Conservation (phyloP, 2,329 filamentous ascomycete genomes). For the Alternaria infectoria region DNA sequence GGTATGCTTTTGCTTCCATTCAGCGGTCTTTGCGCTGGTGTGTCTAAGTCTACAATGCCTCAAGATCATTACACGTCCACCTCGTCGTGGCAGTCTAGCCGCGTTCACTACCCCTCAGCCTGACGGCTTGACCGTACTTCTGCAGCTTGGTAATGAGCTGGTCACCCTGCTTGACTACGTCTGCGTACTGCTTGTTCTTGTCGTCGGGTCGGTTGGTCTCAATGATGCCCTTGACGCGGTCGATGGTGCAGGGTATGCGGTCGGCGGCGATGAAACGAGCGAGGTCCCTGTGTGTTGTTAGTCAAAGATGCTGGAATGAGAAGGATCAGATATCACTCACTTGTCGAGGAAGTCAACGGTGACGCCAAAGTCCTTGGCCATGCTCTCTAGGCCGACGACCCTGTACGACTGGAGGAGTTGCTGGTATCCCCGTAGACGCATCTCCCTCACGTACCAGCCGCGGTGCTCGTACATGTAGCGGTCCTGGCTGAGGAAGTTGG, state of each 20-base stretch:
- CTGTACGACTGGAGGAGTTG: constrained; percentile 97
- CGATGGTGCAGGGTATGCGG: constrained; percentile 94
- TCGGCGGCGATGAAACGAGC: constrained; percentile 96
- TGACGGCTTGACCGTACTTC: constrained; percentile 97
- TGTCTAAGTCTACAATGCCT: constrained; percentile 33
- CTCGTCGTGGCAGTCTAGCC: constrained; percentile 59
- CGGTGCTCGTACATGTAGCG: constrained; percentile 96
- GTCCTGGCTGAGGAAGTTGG: constrained; percentile 91
- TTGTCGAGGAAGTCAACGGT: constrained; percentile 95
- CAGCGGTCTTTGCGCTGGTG: constrained; percentile 19
- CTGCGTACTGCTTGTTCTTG: constrained; percentile 99
- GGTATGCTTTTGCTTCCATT: constrained; percentile 16
- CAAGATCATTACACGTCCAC: constrained; percentile 26
- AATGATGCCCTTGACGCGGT: constrained; percentile 94
- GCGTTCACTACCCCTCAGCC: constrained; percentile 91
- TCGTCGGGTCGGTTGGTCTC: constrained; percentile 97
- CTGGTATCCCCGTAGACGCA: constrained; percentile 94
- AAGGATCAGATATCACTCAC: constrained; percentile 58
- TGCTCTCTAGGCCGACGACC: constrained; percentile 94
- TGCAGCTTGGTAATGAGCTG: constrained; percentile 98
- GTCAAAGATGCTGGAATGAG: not conserved
- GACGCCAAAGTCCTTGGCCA: constrained; percentile 96
- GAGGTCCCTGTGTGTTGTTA: constrained; percentile 70
- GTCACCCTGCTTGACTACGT: constrained; percentile 96
- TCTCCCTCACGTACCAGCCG: constrained; percentile 97